Evolutionary conservation across 371 early-diverging fungal genomes (phyloP), one percentile per base, ranked within the genome.

Genomic region (Mortierella sp.): DNA sequence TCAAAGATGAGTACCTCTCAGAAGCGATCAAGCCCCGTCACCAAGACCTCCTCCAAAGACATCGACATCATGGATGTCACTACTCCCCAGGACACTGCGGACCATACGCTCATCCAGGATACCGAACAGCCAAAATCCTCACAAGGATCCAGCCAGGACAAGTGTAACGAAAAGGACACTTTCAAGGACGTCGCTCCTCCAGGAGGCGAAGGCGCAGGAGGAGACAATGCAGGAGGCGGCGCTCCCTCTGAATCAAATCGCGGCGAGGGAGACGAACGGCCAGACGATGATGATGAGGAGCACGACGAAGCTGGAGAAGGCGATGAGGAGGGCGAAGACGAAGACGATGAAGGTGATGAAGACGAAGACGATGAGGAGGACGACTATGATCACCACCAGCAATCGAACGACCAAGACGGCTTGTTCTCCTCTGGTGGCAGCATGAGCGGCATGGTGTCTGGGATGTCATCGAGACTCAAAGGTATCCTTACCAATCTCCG

Each of bases 401-500:
- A 70, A 53, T 89, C 70, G 73, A 64, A 64, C 24, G 89, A 71
- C 79, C 88, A 34, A 69, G 90, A 79, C 83, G 90, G 73, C 76
- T 83, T 73, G 75, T 91, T 69, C 86, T 79, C 84, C 6, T 90
- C 77, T 59, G 89, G 80, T 64, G 89, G 89, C 50, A 82, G 91
- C 79, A 88, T 90, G 85, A 81, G 90, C 19, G 76, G 90, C 19
- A 89, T 90, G 77, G 87, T 90, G 67, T 89, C 91, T 2, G 90
- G 90, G 44, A 86, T 89, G 72, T 86, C 88, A 26, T 81, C 88
- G 43, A 83, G 89, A 54, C 78, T 91, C 54, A 89, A 89, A 24
- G 83, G 91, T 5, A 91, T 94, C 34, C 82, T 94, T 16, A 71
- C 85, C 40, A 90, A 88, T 55, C 88, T 94, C 6, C 88, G 88